Evolutionary conservation across 192 early-diverging fungal species (phyloP), one percentile per base, ranked within the genome.

Genomic region (Podila epicladia): DNA sequence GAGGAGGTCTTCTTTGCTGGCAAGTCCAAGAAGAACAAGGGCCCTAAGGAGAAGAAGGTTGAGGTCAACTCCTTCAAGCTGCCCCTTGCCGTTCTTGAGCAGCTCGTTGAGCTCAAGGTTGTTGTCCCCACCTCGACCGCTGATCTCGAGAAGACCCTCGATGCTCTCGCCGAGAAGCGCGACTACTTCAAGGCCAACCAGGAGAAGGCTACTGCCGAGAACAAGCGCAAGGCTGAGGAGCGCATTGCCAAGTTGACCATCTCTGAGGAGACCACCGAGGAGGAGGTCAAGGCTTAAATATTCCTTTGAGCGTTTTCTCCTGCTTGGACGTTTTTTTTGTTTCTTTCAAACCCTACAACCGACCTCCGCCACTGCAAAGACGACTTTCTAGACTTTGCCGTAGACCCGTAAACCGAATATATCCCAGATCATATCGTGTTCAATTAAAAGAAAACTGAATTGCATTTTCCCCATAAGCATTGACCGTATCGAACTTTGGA

Each of bases 151-250:
- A 84, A 80, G 35, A 87, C 96, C 28, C 89, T 97, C 75, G 89
- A 89, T 50, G 89, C 88, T 51, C 84, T 98, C 50, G 85, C 86
- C 65, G 91, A 83, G 37, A 92, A 93, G 78, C 91, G 89, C 79
- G 75, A 87, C 24, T 85, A 92, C 77, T 98, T 87, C 85, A 72
- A 93, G 60, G 90, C 90, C 51, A 91, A 94, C 82, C 94, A 95
- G 83, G 90, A 87, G 58, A 88, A 86, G 65, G 89, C 88, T 19
- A 97, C 96, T 63, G 89, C 83, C 9, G 93, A 93, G 80, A 97
- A 97, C 87, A 97, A 94, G 89, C 89, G 86, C 69, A 92, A 92
- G 82, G 97, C 94, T 58, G 91, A 96, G 83, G 93, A 90, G 63
- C 92, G 92, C 86, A 93, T 97, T 70, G 92, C 89, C 41, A 79